Percentiles rank a stretch among this genome's conserved stretches.
phyloP scores from a whole-genome alignment of 495 filamentous ascomycete species.

The Hypomontagnella monticulosa region DNA sequence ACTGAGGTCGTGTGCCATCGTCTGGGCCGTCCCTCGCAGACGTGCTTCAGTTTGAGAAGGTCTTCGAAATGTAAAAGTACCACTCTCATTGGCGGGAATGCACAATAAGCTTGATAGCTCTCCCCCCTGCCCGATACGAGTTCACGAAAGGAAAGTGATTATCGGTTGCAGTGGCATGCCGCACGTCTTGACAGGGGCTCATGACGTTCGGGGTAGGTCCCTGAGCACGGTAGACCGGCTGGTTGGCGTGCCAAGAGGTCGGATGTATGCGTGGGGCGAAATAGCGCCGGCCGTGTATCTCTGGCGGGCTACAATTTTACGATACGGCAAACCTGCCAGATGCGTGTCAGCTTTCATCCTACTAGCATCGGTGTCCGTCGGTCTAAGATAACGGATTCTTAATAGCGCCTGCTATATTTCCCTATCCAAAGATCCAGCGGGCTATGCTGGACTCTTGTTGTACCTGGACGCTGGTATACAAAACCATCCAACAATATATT shows the following conservation, averaged over 20 bases:
- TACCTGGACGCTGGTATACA: background rate
- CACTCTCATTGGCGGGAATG: slow-evolving; percentile 25
- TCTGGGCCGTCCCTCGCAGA: slow-evolving; percentile 13
- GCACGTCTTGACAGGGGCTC: slow-evolving; percentile 33
- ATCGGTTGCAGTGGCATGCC: slow-evolving; percentile 24
- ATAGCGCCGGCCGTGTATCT: slow-evolving; percentile 34
- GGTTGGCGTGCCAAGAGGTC: slow-evolving; percentile 33
- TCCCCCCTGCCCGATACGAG: slow-evolving; percentile 38
- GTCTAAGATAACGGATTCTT: background rate
- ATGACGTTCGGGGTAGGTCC: slow-evolving; percentile 32
- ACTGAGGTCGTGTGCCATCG: slow-evolving; percentile 36
- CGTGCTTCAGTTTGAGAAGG: slow-evolving; percentile 12
- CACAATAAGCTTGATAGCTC: slow-evolving; percentile 31
- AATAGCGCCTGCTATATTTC: background rate
- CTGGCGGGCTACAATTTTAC: slow-evolving; percentile 19
- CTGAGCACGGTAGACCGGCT: slow-evolving; percentile 30
- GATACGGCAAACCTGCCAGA: slow-evolving; percentile 11
- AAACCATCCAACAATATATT: background rate
- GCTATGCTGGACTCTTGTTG: background rate
- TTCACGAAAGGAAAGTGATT: slow-evolving; percentile 42
- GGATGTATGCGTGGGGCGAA: slow-evolving; percentile 26
- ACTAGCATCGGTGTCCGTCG: slow-evolving; percentile 1
- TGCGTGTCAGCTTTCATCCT: background rate
- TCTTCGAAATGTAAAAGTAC: slow-evolving; percentile 9
- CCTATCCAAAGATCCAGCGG: background rate